Conservation (phyloP, 441 rosid genomes). For the Bruguiera hainesii region DNA sequence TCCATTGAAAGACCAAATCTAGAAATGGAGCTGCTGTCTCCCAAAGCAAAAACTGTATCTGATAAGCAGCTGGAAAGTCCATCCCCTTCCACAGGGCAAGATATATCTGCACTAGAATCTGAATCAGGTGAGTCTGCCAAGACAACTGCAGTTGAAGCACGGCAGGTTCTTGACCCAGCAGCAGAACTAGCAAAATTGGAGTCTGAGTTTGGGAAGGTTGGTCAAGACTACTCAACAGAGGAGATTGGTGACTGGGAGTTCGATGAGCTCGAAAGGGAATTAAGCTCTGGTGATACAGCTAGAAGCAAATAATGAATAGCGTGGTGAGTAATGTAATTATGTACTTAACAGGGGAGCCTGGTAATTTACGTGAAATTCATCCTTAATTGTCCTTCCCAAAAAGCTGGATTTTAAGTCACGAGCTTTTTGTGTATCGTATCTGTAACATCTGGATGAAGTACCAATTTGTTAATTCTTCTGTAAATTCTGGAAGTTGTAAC, state of each 20-base stretch:
- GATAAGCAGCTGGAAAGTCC: constrained; percentile 30
- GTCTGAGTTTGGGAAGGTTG: constrained; percentile 85
- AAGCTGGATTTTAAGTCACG: constrained; percentile 28
- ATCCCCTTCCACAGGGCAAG: constrained; percentile 20
- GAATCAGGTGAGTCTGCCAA: constrained; percentile 30
- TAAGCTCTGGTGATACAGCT: constrained; percentile 46
- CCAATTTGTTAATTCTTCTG: constrained; percentile 48
- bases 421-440: constrained; percentile 31
- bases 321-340: constrained; percentile 2
- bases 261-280: constrained; percentile 90
- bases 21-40: constrained; percentile 64
- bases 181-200: constrained; percentile 93
- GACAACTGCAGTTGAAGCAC: constrained; percentile 32
- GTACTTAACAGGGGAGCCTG: constrained; percentile 13
- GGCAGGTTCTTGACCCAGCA: constrained; percentile 55
- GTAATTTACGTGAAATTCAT: constrained; percentile 17
- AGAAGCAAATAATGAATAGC: constrained; percentile 22
- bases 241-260: constrained; percentile 98
- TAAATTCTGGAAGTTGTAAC: constrained; percentile 42
- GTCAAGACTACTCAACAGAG: constrained; percentile 62
- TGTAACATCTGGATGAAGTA: constrained; percentile 21
- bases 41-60: constrained; percentile 30
- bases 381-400: constrained; percentile 15
- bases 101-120: constrained; percentile 27
- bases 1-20: constrained; percentile 79